Evolutionary conservation across 257 asterid species (phyloP), one percentile per base, ranked within the genome.

Genomic region (Lantana camara): DNA sequence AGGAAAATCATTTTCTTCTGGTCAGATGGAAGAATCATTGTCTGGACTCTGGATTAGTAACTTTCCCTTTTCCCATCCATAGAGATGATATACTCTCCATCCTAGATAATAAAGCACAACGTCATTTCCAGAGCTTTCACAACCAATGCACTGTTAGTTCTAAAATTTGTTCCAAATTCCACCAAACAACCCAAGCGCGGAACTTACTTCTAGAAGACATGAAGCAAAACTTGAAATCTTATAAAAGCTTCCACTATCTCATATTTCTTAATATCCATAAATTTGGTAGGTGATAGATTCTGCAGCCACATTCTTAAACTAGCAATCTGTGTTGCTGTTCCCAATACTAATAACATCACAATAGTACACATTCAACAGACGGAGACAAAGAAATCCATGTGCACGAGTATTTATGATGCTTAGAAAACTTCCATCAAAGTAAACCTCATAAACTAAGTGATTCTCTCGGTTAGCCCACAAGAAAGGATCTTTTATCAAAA

Each of bases 281-380:
- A 16, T 50, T 15, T 59, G 45, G 17, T 38, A 2, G 51, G 57
- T 55, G 42, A 42, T 7, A 35, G 64, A 63, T 63, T 48, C 57
- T 41, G n/a, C 56, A 60, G 19, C 49, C 50, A 42, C 41, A 46
- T 49, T 57, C 67, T 57, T 32, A 60, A 70, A 56, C 61, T n/a
- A 2, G 23, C 19, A 27, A 12, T 13, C 14, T n/a, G 13, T 15
- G 17, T 14, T 7, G 5, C 34, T 23, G 14, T 60, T 59, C 55
- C 68, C 5, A 47, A 59, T 4, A 30, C 56, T 15, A 49, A 24
- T 17, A 46, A 14, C 15, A 58, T 40, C 9, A 23, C 1, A 60
- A 47, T 9, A 64, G 37, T n/a, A 37, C 7, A 24, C 53, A 53
- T 63, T 12, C 23, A 21, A 1, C 20, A 34, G 5, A 49, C 20